Evolutionary conservation across 2,329 filamentous ascomycete genomes (phyloP), one percentile per base, ranked within the genome.

Genomic region (Penicillium sp.): DNA sequence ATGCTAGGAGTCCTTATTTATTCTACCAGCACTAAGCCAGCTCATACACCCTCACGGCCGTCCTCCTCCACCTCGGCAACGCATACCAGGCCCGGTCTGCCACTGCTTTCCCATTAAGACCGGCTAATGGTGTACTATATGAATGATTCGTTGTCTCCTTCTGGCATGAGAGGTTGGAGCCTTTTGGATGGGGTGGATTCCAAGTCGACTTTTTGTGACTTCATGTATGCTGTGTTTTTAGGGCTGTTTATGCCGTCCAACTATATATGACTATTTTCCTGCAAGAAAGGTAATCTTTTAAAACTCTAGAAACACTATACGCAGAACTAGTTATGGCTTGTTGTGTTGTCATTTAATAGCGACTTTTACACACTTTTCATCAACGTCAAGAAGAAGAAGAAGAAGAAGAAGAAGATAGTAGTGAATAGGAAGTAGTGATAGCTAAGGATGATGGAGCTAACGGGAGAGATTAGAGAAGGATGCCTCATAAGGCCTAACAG

Each of bases 11-110:
- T 44, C 42, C 53, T 59, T 45, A 56, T 45, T 45, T 23, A 37
- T 51, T 40, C 38, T 48, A 49, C 46, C 45, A 59, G 57, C 57
- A 59, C 56, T 59, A 59, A 59, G 49, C 47, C 49, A 29, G 31
- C 44, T 38, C 37, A 52, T 37, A 43, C 24, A 31, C 49, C 55
- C 22, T 44, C 52, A 16, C 55, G 47, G 49, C 50, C 51, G 36
- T 58, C 53, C 40, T 54, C 52, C 51, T 55, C 55, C 51, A 44
- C 24, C 42, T 46, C 51, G n/a, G 49, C 49, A 31, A 55, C 49
- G 10, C 53, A 59, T 53, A 52, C 55, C 38, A 51, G 56, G 37
- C 55, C 56, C 20, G 56, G 55, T 16, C 42, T 59, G 36, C 56
- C 56, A 38, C 46, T 59, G 39, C 51, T 59, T 6, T 53, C 53